Conservation (phyloP, 805 yeast species). For the Ogataea ganodermae region DNA sequence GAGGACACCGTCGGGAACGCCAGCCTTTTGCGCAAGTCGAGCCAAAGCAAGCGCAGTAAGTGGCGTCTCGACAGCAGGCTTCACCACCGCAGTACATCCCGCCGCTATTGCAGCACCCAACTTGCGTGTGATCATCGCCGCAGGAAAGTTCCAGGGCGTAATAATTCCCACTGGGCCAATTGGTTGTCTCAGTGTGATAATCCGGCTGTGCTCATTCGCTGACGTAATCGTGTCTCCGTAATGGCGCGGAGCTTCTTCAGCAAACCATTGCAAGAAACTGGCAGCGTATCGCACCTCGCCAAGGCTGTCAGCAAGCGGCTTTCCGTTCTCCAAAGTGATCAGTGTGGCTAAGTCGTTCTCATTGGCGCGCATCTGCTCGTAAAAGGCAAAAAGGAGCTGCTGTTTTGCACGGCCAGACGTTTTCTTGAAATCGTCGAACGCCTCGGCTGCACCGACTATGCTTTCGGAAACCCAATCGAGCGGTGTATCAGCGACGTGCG, state of each 20-base stretch:
- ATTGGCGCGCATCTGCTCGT: constrained; percentile 55
- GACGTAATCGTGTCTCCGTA: constrained; percentile 67
- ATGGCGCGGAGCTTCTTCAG: constrained; percentile 76
- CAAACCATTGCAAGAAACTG: constrained; percentile 83
- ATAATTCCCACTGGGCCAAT: constrained; percentile 78
- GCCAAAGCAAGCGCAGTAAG: constrained; percentile 70
- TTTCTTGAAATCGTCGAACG: constrained; percentile 51
- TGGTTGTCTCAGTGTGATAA: constrained; percentile 65
- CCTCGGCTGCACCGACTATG: constrained; percentile 50
- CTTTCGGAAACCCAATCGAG: constrained; percentile 52
- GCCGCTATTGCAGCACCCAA: constrained; percentile 80
- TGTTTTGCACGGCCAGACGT: constrained; percentile 60
- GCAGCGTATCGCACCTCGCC: constrained; percentile 74
- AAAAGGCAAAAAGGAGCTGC: constrained; percentile 51
- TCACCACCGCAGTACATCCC: constrained; percentile 75
- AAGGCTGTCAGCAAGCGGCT: constrained; percentile 65
- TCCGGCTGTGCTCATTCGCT: constrained; percentile 45
- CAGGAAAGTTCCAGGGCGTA: constrained; percentile 86
- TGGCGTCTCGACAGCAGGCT: constrained; percentile 80
- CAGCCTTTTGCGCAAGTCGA: constrained; percentile 60
- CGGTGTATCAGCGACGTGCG: constrained; percentile 54
- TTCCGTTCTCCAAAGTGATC: constrained; percentile 74
- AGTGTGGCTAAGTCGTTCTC: constrained; percentile 64
- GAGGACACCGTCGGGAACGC: constrained; percentile 68
- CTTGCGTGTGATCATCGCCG: constrained; percentile 76